Percentiles rank a stretch among this genome's conserved stretches.
Evolutionary conservation across 2,329 filamentous ascomycete species (phyloP).

Genomic region (Xylariaceae sp.): DNA sequence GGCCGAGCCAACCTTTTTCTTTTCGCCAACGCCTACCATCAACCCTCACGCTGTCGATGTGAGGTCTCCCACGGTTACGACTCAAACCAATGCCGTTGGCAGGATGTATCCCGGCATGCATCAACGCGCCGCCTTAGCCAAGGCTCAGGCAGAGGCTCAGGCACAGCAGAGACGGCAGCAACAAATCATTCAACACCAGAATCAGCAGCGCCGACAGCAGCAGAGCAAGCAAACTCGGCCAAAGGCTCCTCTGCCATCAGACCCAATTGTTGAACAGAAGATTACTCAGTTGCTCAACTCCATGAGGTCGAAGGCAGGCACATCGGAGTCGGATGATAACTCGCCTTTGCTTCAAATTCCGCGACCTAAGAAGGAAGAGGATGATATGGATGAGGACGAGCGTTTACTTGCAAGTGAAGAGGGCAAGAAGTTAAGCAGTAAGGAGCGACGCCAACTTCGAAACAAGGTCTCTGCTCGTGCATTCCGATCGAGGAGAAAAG

Average conservation of each 20-base stretch:
- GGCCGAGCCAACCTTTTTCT: slow-evolving; percentile 70
- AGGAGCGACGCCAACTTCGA: slow-evolving; percentile 93
- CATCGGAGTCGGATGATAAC: slow-evolving; percentile 59
- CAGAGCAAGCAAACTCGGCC: slow-evolving; percentile 48
- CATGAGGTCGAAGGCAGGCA: slow-evolving; percentile 77
- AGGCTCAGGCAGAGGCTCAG: too few species aligned
- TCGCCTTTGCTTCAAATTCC: slow-evolving; percentile 69
- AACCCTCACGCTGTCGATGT: slow-evolving; percentile 77
- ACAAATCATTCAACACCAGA: slow-evolving; percentile 47
- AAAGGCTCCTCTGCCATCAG: slow-evolving; percentile 61
- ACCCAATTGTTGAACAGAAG: slow-evolving; percentile 85
- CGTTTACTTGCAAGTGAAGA: slow-evolving; percentile 73
- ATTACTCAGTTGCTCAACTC: slow-evolving; percentile 92
- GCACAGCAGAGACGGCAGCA: slow-evolving; percentile 73
- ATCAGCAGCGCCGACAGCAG: slow-evolving; percentile 49
- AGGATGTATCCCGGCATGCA: slow-evolving; percentile 94
- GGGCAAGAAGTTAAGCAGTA: slow-evolving; percentile 98
- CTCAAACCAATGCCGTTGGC: slow-evolving; percentile 64
- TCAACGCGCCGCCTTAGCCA: slow-evolving; percentile 80
- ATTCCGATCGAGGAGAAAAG: slow-evolving; percentile 97
- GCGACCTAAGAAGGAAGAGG: slow-evolving; percentile 87
- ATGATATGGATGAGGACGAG: slow-evolving; percentile 99
- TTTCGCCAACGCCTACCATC: slow-evolving; percentile 59
- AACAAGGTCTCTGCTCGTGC: slow-evolving; percentile 99
- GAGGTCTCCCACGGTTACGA: slow-evolving; percentile 53